Evolutionary conservation across 129 eudicot genomes (phyloP).

Genomic region (Lactuca sativa): DNA sequence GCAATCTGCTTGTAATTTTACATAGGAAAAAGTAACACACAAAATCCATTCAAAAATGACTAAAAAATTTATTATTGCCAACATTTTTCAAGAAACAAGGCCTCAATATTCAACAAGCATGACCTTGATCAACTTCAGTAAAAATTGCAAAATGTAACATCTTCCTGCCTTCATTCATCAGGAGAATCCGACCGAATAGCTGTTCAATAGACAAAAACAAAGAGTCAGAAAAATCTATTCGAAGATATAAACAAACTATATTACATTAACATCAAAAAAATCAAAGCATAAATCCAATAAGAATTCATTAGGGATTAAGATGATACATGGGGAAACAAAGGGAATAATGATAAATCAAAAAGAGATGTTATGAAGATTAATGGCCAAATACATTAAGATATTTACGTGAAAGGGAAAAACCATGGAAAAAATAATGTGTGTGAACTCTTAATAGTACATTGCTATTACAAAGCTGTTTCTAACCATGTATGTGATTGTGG

Average conservation of each 20-base stretch:
- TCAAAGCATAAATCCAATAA: neutral
- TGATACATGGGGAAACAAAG: too few species aligned
- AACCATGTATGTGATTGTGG: too few species aligned
- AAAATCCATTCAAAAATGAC: conserved; percentile 8
- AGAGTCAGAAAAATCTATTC: conserved; percentile 9
- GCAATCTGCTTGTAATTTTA: neutral
- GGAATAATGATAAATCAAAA: too few species aligned
- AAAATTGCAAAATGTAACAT: conserved; percentile 16
- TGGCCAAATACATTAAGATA: too few species aligned
- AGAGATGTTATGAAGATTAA: too few species aligned
- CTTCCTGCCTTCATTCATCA: conserved; percentile 41
- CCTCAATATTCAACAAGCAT: neutral
- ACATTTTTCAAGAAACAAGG: conserved; percentile 14
- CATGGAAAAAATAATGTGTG: too few species aligned
- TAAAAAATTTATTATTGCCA: conserved; percentile 16
- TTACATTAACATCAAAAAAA: neutral
- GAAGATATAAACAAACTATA: neutral
- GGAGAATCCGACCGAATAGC: conserved; percentile 62
- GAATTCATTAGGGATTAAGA: too few species aligned
- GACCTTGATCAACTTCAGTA: conserved; percentile 17
- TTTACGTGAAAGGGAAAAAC: too few species aligned
- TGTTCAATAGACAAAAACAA: conserved; percentile 30
- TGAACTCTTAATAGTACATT: too few species aligned
- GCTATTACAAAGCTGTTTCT: too few species aligned
- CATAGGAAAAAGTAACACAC: neutral